Conservation (phyloP, 768 basidiomycete species). For the Sutorius australiensis region DNA sequence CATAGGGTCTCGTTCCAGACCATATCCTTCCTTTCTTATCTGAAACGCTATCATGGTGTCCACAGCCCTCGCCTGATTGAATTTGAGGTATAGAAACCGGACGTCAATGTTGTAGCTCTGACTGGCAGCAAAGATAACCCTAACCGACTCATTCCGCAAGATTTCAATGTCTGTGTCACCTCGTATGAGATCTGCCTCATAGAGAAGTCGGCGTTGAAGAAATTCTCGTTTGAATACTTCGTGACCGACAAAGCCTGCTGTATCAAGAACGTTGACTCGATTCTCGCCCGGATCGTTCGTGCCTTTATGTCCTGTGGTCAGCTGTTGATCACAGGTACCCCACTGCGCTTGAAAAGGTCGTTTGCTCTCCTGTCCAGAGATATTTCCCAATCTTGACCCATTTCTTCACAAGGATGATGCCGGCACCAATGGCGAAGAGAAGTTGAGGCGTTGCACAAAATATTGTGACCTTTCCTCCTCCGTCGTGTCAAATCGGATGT, state of each 20-base stretch:
- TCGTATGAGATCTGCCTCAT: conserved; percentile 97
- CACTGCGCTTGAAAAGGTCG: conserved; percentile 91
- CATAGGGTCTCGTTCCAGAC: conserved; percentile 94
- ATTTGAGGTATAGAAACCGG: conserved; percentile 87
- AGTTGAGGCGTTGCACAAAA: conserved; percentile 97
- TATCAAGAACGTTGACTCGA: conserved; percentile 98
- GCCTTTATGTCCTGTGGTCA: conserved; percentile 85
- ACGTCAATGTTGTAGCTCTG: conserved; percentile 76
- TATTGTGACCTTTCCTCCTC: conserved; percentile 90
- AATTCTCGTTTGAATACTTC: conserved; percentile 97
- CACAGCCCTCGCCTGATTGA: conserved; percentile 37
- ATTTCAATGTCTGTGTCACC: conserved; percentile 93
- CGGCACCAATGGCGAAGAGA: conserved; percentile 64
- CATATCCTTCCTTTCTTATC: conserved; percentile 73
- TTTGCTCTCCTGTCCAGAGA: conserved; percentile 92
- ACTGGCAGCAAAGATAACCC: conserved; percentile 90
- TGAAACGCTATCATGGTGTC: no score
- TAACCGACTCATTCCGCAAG: conserved; percentile 74
- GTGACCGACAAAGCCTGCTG: conserved; percentile 98
- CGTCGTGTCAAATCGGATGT: conserved; percentile 95
- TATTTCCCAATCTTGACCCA: conserved; percentile 90
- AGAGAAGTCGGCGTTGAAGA: conserved; percentile 88
- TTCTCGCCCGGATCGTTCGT: conserved; percentile 91
- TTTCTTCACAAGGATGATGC: conserved; percentile 89
- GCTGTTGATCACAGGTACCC: conserved; percentile 94